A percentile compares a stretch with the other conserved stretches of the same genome.
phyloP scores from a whole-genome alignment of 2,329 filamentous ascomycete genomes.

The Tolypocladium amazonense region DNA sequence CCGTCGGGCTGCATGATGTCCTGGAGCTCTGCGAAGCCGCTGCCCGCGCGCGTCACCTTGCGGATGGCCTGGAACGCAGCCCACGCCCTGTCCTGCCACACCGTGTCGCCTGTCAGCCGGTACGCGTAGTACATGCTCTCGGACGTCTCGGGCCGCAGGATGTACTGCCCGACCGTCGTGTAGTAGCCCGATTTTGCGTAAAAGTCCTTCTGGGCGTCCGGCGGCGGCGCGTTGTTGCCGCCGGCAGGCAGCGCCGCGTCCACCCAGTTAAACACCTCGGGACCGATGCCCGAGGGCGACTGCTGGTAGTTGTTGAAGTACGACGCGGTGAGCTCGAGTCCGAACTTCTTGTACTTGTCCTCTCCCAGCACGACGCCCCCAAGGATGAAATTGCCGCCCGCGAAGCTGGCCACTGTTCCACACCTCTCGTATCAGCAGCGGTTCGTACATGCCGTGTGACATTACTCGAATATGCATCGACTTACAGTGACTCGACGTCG shows the following conservation, averaged over 20 bases:
- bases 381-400: slow-evolving; percentile 77
- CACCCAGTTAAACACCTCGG: slow-evolving; percentile 59
- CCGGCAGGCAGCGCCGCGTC: slow-evolving; percentile 24
- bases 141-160: slow-evolving; percentile 69
- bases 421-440: slow-evolving; percentile 24
- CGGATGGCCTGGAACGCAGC: slow-evolving; percentile 63
- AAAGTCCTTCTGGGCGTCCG: slow-evolving; percentile 41
- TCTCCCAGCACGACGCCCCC: slow-evolving; percentile 60
- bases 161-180: slow-evolving; percentile 49
- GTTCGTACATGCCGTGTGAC: neutral
- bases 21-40: slow-evolving; percentile 54
- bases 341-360: slow-evolving; percentile 61
- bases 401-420: slow-evolving; percentile 61
- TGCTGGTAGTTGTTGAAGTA: slow-evolving; percentile 64
- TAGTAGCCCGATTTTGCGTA: slow-evolving; percentile 63
- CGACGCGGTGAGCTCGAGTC: slow-evolving; percentile 57
- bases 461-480: neutral
- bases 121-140: slow-evolving; percentile 85
- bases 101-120: slow-evolving; percentile 61
- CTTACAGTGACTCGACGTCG: slow-evolving; percentile 40
- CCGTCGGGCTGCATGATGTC: slow-evolving; percentile 56
- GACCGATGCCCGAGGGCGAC: slow-evolving; percentile 65
- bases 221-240: slow-evolving; percentile 29
- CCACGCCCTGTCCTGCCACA: slow-evolving; percentile 81
- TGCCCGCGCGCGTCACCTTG: slow-evolving; percentile 48